Evolutionary conservation across 2,329 filamentous ascomycete species (phyloP).

Genomic region (Exophiala sideris): DNA sequence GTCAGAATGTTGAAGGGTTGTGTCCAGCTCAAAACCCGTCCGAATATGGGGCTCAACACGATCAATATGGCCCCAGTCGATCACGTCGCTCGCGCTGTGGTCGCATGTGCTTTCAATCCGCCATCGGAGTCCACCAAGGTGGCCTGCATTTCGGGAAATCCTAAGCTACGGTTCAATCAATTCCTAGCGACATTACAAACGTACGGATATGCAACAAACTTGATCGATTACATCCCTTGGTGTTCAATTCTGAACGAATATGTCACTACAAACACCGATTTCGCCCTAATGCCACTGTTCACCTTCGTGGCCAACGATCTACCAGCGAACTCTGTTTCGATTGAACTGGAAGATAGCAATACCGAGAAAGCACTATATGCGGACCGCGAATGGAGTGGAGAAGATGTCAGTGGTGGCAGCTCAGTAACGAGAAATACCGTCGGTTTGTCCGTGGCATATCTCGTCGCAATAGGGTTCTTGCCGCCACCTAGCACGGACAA

Average conservation of each 20-base stretch:
- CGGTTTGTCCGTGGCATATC: constrained; percentile 62
- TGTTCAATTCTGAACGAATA: constrained; percentile 64
- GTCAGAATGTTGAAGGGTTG: constrained; percentile 84
- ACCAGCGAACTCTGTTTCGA: constrained; percentile 66
- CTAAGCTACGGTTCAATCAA: constrained; percentile 72
- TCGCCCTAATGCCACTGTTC: constrained; percentile 71
- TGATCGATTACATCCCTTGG: constrained; percentile 68
- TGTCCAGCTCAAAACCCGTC: constrained; percentile 70
- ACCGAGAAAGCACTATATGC: constrained; percentile 61
- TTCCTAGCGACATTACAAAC: constrained; percentile 67
- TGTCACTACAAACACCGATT: constrained; percentile 59
- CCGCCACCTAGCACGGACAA: constrained; percentile 36
- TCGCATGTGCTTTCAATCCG: constrained; percentile 66
- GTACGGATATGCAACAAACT: constrained; percentile 69
- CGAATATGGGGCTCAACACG: constrained; percentile 71
- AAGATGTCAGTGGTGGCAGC: constrained; percentile 55
- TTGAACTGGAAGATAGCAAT: constrained; percentile 71
- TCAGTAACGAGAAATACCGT: constrained; percentile 61
- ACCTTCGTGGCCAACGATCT: constrained; percentile 69
- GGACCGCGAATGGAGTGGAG: constrained; percentile 58
- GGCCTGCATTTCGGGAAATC: constrained; percentile 75
- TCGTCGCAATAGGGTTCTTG: constrained; percentile 63
- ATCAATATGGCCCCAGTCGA: constrained; percentile 86
- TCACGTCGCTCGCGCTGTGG: constrained; percentile 76
- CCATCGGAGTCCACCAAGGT: constrained; percentile 54